phyloP scores from a whole-genome alignment of 495 filamentous ascomycete genomes.

The Talaromyces adpressus region DNA sequence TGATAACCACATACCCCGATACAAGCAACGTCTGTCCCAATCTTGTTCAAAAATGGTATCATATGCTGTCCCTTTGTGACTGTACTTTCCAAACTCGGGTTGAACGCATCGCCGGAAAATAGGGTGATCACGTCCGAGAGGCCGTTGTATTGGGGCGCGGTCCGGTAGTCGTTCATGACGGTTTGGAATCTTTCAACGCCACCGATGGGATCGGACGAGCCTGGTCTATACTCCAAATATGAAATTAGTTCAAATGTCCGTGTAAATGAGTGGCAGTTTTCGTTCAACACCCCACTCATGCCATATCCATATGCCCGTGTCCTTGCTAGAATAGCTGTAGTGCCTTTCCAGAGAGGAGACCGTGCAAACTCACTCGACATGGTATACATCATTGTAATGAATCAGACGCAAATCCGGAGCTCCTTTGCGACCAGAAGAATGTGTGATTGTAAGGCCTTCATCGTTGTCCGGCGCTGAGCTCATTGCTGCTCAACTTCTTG shows the following conservation, averaged over 20 bases:
- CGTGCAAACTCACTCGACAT: conserved; percentile 54
- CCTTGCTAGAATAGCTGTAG: not conserved
- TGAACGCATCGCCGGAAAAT: conserved; percentile 90
- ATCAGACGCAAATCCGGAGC: conserved; percentile 69
- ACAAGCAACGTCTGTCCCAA: conserved; percentile 68
- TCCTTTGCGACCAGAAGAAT: conserved; percentile 42
- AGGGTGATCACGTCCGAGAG: conserved; percentile 66
- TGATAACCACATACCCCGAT: conserved; percentile 53
- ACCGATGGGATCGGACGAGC: conserved; percentile 73
- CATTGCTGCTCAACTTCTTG: not conserved
- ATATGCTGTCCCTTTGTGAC: conserved; percentile 87
- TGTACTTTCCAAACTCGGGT: conserved; percentile 78
- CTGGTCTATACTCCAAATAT: conserved; percentile 25
- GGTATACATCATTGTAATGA: conserved; percentile 92
- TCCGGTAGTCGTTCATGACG: conserved; percentile 66
- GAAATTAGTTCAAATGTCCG: too few relatives aligned
- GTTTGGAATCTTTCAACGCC: conserved; percentile 74
- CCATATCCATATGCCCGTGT: not conserved
- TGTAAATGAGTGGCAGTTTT: too few relatives aligned
- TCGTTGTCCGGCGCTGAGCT: conserved; percentile 20
- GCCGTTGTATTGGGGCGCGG: conserved; percentile 44
- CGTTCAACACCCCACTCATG: not conserved
- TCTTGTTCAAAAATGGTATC: conserved; percentile 78
- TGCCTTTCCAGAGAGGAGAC: not conserved
- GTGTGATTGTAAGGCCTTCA: conserved; percentile 41